phyloP scores from a whole-genome alignment of 2,329 filamentous ascomycete species.

The Rhynchosporium agropyri region DNA sequence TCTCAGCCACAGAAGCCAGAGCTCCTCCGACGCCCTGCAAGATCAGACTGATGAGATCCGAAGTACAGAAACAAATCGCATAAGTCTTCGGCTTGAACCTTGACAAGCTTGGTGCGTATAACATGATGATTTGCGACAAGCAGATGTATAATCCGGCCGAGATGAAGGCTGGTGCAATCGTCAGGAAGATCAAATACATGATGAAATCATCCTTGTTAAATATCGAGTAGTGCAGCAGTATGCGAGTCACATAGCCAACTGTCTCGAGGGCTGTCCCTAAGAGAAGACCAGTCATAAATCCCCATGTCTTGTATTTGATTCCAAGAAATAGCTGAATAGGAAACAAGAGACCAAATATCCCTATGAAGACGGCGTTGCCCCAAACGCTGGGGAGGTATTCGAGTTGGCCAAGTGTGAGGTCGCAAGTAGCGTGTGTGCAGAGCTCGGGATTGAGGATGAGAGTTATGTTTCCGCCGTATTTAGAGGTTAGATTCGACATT shows the following conservation, averaged over 20 bases:
- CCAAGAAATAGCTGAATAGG: slow-evolving; percentile 53
- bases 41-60: slow-evolving; percentile 59
- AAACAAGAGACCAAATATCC: slow-evolving; percentile 54
- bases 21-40: slow-evolving; percentile 62
- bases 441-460: slow-evolving; percentile 29
- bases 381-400: slow-evolving; percentile 53
- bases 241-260: slow-evolving; percentile 58
- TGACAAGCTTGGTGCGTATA: slow-evolving; percentile 49
- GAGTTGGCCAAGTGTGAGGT: slow-evolving; percentile 23
- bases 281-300: slow-evolving; percentile 54
- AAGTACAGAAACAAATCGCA: slow-evolving; percentile 60
- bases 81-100: slow-evolving; percentile 49
- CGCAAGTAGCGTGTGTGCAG: slow-evolving; percentile 29
- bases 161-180: slow-evolving; percentile 64
- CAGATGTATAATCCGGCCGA: slow-evolving; percentile 64
- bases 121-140: slow-evolving; percentile 50
- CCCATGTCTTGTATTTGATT: slow-evolving; percentile 57
- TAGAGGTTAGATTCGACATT: slow-evolving; percentile 33
- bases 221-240: slow-evolving; percentile 55
- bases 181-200: slow-evolving; percentile 62
- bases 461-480: slow-evolving; percentile 33
- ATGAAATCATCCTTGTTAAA: slow-evolving; percentile 51
- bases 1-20: slow-evolving; percentile 50
- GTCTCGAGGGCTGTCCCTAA: slow-evolving; percentile 57
- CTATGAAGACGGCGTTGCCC: slow-evolving; percentile 55